Percentiles rank a stretch among this genome's conserved stretches.
phyloP scores from a whole-genome alignment of 495 filamentous ascomycete genomes.

The Immersiella caudata region DNA sequence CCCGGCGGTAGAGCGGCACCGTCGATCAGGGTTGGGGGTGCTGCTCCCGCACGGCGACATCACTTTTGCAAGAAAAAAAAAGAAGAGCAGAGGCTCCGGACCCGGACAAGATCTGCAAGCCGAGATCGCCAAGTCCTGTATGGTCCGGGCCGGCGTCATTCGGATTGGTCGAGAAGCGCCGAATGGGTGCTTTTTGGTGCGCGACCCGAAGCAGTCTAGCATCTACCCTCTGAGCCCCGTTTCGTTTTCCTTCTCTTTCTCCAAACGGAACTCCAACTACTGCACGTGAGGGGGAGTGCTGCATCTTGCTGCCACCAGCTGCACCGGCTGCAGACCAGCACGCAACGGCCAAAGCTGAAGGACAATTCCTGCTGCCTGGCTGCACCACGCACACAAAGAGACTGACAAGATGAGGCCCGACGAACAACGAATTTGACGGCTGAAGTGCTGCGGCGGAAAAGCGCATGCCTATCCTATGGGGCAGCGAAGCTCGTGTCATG shows the following conservation, averaged over 20 bases:
- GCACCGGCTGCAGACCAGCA: background rate
- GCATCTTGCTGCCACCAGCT: background rate
- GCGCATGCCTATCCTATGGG: background rate
- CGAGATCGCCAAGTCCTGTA: conserved; percentile 10
- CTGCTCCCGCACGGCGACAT: background rate
- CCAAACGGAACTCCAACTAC: background rate
- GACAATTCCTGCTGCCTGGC: background rate
- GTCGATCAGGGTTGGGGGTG: conserved; percentile 1
- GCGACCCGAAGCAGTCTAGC: background rate
- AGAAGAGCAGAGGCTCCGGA: background rate
- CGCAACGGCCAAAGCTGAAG: background rate
- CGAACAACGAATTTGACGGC: background rate
- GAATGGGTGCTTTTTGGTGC: background rate
- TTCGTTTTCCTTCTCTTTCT: background rate
- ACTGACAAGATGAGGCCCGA: background rate
- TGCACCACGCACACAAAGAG: background rate
- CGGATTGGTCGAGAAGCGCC: conserved; percentile 12
- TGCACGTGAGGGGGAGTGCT: background rate
- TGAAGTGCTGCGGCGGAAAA: background rate
- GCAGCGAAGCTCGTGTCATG: background rate
- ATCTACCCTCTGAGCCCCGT: background rate
- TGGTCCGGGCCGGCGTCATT: conserved; percentile 7
- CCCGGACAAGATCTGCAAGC: conserved; percentile 10
- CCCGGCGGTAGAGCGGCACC: background rate
- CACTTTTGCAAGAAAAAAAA: background rate